phyloP scores from a whole-genome alignment of 768 basidiomycete genomes.

The Termitomyces sp. region DNA sequence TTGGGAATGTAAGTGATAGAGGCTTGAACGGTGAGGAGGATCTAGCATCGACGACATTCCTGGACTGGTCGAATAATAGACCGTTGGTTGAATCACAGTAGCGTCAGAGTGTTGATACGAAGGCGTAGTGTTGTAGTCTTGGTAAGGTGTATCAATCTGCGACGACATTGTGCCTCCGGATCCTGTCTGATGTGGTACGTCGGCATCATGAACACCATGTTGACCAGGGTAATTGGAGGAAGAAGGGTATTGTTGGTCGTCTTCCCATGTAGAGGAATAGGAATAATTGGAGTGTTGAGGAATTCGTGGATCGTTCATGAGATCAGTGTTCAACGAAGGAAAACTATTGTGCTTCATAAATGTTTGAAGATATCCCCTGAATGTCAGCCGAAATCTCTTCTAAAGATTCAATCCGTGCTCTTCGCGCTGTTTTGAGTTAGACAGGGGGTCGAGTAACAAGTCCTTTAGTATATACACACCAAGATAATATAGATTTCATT shows the following conservation, averaged over 20 bases:
- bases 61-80: constrained; percentile 16
- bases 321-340: constrained; percentile 7
- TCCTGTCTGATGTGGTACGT: constrained; percentile 19
- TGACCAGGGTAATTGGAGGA: constrained; percentile 21
- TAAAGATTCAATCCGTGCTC: constrained; percentile 19
- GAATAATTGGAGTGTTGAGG: constrained; percentile 26
- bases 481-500: constrained; percentile 17
- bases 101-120: constrained; percentile 13
- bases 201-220: constrained; percentile 13
- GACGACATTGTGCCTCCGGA: constrained; percentile 9
- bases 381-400: constrained; percentile 17
- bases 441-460: constrained; percentile 15
- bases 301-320: constrained; percentile 25
- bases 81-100: constrained; percentile 2
- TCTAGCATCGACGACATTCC: constrained; percentile 25
- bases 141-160: constrained; percentile 13
- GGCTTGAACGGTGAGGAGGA: constrained; percentile 20
- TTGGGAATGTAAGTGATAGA: constrained; percentile 29
- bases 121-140: constrained; percentile 15
- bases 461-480: constrained; percentile 12
- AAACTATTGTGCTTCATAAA: constrained; percentile 20
- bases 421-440: constrained; percentile 20
- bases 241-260: constrained; percentile 24
- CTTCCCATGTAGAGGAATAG: constrained; percentile 27
- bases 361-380: constrained; percentile 15